Conservation (phyloP, 2,329 filamentous ascomycete genomes). For the Atkinsonella hypoxylon region DNA sequence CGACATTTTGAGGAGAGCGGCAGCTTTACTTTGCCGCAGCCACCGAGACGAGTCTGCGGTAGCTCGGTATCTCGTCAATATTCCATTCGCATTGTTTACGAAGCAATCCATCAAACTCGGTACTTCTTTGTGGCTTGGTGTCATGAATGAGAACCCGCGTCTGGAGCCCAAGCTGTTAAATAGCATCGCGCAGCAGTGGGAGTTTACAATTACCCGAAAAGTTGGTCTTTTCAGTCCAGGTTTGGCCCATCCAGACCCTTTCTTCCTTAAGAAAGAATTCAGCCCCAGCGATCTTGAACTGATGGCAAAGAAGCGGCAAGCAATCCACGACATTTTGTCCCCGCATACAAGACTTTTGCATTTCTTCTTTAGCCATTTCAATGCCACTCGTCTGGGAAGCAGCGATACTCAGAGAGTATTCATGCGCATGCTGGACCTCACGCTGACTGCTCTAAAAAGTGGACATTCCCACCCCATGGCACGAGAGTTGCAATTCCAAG, state of each 20-base stretch:
- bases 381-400: slow-evolving; percentile 77
- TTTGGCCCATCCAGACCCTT: slow-evolving; percentile 70
- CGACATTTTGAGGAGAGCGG: slow-evolving; percentile 72
- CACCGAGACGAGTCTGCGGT: slow-evolving; percentile 65
- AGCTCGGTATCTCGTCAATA: slow-evolving; percentile 76
- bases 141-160: slow-evolving; percentile 88
- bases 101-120: slow-evolving; percentile 94
- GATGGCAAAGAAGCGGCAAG: slow-evolving; percentile 63
- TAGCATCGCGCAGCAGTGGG: slow-evolving; percentile 86
- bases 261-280: slow-evolving; percentile 85
- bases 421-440: slow-evolving; percentile 66
- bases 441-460: slow-evolving; percentile 60
- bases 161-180: slow-evolving; percentile 78
- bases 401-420: slow-evolving; percentile 73
- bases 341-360: slow-evolving; percentile 79
- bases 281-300: slow-evolving; percentile 74
- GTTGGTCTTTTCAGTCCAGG: slow-evolving; percentile 69
- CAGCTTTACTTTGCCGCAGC: slow-evolving; percentile 72
- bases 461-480: slow-evolving; percentile 74
- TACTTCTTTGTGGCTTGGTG: slow-evolving; percentile 89
- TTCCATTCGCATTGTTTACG: slow-evolving; percentile 86
- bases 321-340: slow-evolving; percentile 69
- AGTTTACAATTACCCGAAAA: slow-evolving; percentile 64
- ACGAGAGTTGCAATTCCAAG: slow-evolving; percentile 81
- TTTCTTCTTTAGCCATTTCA: slow-evolving; percentile 90